Conservation (phyloP, 192 early-diverging fungal species). For the Backusella tuberculispora region DNA sequence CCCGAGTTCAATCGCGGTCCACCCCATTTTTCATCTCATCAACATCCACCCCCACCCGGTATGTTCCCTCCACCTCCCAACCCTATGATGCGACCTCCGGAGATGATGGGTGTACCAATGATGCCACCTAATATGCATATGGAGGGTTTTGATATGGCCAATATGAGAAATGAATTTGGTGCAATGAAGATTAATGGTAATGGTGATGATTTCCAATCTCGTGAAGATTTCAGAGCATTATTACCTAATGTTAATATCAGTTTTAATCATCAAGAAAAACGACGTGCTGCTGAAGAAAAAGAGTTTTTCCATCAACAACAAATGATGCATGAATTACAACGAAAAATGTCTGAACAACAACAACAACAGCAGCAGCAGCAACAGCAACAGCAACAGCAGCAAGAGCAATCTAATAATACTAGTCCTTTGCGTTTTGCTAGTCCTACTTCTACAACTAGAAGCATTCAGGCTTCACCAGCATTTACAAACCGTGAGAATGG, state of each 20-base stretch:
- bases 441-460: not conserved
- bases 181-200: not conserved
- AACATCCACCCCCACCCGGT: slow-evolving; percentile 13
- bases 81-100: slow-evolving; percentile 23
- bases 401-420: not conserved
- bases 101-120: slow-evolving; percentile 15
- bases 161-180: slow-evolving; percentile 22
- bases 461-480: not conserved
- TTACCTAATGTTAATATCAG: slow-evolving; percentile 67
- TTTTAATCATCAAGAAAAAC: slow-evolving; percentile 44
- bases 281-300: slow-evolving; percentile 7
- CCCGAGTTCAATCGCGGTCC: slow-evolving; percentile 4
- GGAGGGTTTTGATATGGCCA: not conserved
- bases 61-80: slow-evolving; percentile 26
- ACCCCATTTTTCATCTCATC: slow-evolving; percentile 10
- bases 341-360: slow-evolving; percentile 3
- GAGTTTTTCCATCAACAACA: slow-evolving; percentile 21
- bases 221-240: slow-evolving; percentile 55
- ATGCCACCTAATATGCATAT: not conserved
- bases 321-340: slow-evolving; percentile 19
- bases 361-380: slow-evolving; percentile 22
- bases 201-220: not conserved
- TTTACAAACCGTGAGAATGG: not conserved
- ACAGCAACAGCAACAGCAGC: slow-evolving; percentile 28
- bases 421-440: not conserved